These are phyloP conservation scores for Leccinum imitatum DNA, from an alignment of 768 basidiomycete genomes.

Conservation along the genomic window DNA sequence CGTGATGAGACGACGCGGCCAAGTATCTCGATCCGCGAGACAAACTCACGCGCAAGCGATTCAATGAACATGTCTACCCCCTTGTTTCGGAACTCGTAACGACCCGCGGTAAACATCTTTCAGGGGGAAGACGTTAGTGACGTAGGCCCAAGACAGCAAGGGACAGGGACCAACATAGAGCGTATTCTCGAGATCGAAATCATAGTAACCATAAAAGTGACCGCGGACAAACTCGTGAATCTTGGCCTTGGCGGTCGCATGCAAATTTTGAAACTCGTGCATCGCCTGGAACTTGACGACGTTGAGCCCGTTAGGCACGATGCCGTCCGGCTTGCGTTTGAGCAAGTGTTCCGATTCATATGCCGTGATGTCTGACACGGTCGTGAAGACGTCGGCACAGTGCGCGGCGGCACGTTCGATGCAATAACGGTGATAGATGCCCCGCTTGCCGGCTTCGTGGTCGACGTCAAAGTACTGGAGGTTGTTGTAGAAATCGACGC, in stretches of 20 bases:
- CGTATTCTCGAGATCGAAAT: slow-evolving; percentile 93
- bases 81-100: slow-evolving; percentile 99
- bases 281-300: slow-evolving; percentile 99
- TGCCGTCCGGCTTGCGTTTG: slow-evolving; percentile 96
- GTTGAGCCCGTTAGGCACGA: slow-evolving; percentile 95
- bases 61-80: slow-evolving; percentile 99
- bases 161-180: slow-evolving; percentile 58
- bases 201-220: slow-evolving; percentile 97
- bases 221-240: slow-evolving; percentile 98
- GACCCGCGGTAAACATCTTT: slow-evolving; percentile 98
- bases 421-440: slow-evolving; percentile 98
- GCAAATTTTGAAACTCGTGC: slow-evolving; percentile 98
- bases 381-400: slow-evolving; percentile 98
- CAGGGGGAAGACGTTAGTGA: slow-evolving; percentile 4
- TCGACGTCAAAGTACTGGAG: slow-evolving; percentile 99
- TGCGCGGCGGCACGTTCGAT: slow-evolving; percentile 94
- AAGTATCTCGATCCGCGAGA: not conserved
- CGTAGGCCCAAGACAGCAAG: not conserved
- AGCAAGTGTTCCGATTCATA: slow-evolving; percentile 95
- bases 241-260: slow-evolving; percentile 91
- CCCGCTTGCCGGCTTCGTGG: slow-evolving; percentile 98
- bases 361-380: slow-evolving; percentile 96
- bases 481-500: slow-evolving; percentile 99
- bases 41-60: slow-evolving; percentile 75
- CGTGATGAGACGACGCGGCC: not conserved